Conservation (phyloP, 768 basidiomycete species). For the Hydnum rufescens region DNA sequence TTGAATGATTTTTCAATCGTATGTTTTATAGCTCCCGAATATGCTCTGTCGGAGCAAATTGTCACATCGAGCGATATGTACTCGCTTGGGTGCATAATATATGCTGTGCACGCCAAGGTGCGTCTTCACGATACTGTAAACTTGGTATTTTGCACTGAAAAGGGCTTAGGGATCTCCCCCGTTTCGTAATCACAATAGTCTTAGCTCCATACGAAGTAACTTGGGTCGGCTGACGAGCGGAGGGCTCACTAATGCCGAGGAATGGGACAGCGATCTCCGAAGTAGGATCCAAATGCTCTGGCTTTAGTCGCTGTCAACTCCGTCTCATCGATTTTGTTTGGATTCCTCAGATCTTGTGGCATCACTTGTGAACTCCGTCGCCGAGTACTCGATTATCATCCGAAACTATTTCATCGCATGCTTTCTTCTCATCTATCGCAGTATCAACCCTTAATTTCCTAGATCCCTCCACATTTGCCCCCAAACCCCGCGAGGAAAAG, state of each 20-base stretch:
- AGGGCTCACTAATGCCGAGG: constrained; percentile 34
- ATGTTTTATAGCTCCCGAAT: constrained; percentile 61
- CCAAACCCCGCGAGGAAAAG: constrained; percentile 89
- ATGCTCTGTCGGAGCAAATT: constrained; percentile 74
- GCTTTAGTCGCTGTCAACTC: background rate
- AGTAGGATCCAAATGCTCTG: constrained; percentile 22
- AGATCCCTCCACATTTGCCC: constrained; percentile 85
- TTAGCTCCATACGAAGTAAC: constrained; percentile 46
- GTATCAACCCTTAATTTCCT: constrained; percentile 93
- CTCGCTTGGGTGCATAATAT: constrained; percentile 75
- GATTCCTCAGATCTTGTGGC: constrained; percentile 43
- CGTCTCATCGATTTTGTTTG: background rate
- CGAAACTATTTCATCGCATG: constrained; percentile 54
- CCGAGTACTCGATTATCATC: constrained; percentile 57
- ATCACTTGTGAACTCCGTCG: constrained; percentile 62
- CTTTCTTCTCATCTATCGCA: constrained; percentile 90
- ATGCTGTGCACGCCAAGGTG: constrained; percentile 69
- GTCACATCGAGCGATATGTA: constrained; percentile 85
- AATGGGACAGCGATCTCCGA: constrained; percentile 53
- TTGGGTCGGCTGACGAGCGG: constrained; percentile 30
- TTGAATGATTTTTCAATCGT: background rate
- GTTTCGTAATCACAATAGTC: constrained; percentile 64
- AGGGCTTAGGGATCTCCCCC: constrained; percentile 37
- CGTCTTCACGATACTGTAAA: background rate
- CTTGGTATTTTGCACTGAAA: background rate